Percentiles rank a stretch among this genome's conserved stretches.
Evolutionary conservation across 345 rosid genomes (phyloP).

Genomic region (Moricandia moricandioides): DNA sequence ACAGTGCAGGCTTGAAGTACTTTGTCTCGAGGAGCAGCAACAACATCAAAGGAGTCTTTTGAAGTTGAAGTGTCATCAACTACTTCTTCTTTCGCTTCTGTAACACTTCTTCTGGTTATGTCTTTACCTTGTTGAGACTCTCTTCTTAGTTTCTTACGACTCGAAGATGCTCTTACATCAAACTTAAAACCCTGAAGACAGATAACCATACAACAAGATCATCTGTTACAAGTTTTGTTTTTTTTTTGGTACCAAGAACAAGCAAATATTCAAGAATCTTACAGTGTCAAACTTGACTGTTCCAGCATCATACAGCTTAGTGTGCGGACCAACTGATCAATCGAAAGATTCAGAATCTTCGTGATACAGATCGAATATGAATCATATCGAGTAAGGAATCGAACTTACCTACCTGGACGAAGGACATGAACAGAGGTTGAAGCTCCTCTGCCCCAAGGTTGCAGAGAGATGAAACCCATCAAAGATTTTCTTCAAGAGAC

Average conservation of each 20-base stretch:
- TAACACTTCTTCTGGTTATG: constrained; percentile 13
- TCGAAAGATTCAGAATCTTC: neutral
- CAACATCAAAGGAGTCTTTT: constrained; percentile 20
- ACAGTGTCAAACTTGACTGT: constrained; percentile 25
- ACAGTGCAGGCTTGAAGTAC: constrained; percentile 76
- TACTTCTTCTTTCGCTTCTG: constrained; percentile 27
- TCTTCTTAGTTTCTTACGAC: constrained; percentile 47
- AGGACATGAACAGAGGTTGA: constrained; percentile 22
- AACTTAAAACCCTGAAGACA: too few species aligned
- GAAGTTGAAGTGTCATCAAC: constrained; percentile 22
- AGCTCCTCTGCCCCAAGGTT: constrained; percentile 32
- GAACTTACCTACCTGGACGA: constrained; percentile 38
- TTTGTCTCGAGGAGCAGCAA: constrained; percentile 53
- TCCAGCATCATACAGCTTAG: constrained; percentile 8
- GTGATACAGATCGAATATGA: constrained; percentile 8
- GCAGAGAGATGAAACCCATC: constrained; percentile 36
- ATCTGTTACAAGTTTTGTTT: too few species aligned
- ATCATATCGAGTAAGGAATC: constrained; percentile 18
- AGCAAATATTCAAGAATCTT: neutral
- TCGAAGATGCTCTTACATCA: constrained; percentile 31
- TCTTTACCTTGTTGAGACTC: constrained; percentile 29
- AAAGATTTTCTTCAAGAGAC: neutral
- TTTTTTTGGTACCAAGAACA: too few species aligned
- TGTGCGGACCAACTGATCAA: neutral
- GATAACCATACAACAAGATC: too few species aligned